Evolutionary conservation across 306 rosid species (phyloP), one percentile per base, ranked within the genome.

Genomic region (Comarum palustre): DNA sequence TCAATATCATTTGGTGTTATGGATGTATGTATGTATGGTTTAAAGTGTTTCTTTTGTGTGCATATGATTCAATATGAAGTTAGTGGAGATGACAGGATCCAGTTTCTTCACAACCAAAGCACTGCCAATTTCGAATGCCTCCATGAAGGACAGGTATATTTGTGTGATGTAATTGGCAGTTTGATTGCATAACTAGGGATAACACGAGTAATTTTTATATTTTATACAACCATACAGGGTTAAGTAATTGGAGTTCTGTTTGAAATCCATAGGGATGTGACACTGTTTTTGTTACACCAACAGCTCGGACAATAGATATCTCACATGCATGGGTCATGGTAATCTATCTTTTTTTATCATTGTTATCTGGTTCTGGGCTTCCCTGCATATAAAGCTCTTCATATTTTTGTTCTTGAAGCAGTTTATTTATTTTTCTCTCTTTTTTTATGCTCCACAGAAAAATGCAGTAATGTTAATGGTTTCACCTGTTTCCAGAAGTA

Each of bases 281-380:
- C 85, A 93, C 97, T 48, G 98, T 84, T 73, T 93, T 93, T 80
- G 98, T 93, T 63, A 90, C 98, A 57, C 92, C 97, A 85, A 90
- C 98, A 12, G 98, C 98, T 82, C 97, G 97, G 81, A 86, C 98
- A 65, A 87, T 90, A 74, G 98, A 90, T 84, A 90, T 93, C 60
- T 90, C 93, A 34, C 90, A 87, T 70, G 93, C 97, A 8, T 93
- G 97, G 98, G 71, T 89, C 84, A 93, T 90, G 98, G 98, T 93
- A 85, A 80, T 77, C 58, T 19, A 48, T 55, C 4, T 46, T 47
- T 77, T 77, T 62, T 69, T 13, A 39, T 59, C 27, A 13, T 77
- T 71, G 16, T n/a, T 48, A 48, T 8, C 8, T 69, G 71, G 50
- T 62, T 60, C 47, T 55, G 73, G 48, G 50, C 74, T 79, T 81